Evolutionary conservation across 2,329 filamentous ascomycete genomes (phyloP).

Genomic region (Hypoxylon sp.): DNA sequence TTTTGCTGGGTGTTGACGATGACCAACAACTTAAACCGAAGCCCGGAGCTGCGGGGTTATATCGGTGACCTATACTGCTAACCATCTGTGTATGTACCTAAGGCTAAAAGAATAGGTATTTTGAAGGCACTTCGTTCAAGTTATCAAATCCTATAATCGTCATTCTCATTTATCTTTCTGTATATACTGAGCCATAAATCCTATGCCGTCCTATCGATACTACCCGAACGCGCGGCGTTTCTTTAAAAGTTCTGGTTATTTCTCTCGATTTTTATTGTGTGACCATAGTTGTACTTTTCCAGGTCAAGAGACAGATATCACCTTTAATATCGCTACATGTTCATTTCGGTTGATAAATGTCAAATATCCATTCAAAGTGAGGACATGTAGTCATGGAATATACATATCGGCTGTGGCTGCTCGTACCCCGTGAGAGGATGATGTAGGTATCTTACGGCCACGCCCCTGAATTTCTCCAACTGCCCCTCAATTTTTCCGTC

Average conservation of each 20-base stretch:
- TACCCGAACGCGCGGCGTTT: neutral
- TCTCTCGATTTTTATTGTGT: neutral
- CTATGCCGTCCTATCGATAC: neutral
- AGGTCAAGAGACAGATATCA: neutral
- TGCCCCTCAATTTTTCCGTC: slow-evolving; percentile 59
- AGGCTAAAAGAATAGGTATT: neutral
- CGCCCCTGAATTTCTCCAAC: slow-evolving; percentile 38
- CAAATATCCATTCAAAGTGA: no score
- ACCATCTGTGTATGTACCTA: no score
- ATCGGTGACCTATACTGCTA: slow-evolving; percentile 19
- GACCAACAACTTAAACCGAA: slow-evolving; percentile 2
- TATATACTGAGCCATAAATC: no score
- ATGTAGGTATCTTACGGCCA: neutral
- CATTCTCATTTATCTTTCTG: neutral
- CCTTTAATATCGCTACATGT: no score
- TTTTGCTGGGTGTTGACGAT: slow-evolving; percentile 1
- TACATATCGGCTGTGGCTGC: neutral
- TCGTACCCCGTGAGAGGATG: neutral
- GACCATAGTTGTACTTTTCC: neutral
- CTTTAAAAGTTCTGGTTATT: neutral
- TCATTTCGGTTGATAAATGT: no score
- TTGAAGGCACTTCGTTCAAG: neutral
- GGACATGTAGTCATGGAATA: neutral
- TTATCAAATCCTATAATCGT: neutral
- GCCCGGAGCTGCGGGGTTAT: slow-evolving; percentile 3